phyloP scores from a whole-genome alignment of 2,329 filamentous ascomycete species.

The Alternaria rosae region DNA sequence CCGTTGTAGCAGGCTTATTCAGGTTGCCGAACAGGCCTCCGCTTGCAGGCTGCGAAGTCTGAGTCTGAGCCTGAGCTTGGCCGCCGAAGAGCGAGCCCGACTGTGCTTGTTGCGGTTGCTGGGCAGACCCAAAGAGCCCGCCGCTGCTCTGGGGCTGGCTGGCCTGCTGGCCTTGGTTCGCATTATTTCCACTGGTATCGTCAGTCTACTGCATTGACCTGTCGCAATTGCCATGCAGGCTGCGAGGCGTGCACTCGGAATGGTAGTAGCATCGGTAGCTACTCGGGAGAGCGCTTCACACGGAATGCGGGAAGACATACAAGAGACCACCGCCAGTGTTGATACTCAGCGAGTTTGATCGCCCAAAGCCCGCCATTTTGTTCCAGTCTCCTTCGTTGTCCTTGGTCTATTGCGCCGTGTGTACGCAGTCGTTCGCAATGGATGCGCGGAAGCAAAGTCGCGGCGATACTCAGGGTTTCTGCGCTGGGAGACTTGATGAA shows the following conservation, averaged over 20 bases:
- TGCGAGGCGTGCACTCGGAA: background rate
- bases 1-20: conserved; percentile 42
- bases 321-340: conserved; percentile 60
- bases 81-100: conserved; percentile 35
- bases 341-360: conserved; percentile 61
- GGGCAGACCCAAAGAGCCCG: conserved; percentile 36
- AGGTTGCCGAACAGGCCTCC: conserved; percentile 49
- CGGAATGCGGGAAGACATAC: conserved; percentile 45
- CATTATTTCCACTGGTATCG: conserved; percentile 40
- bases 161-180: conserved; percentile 36
- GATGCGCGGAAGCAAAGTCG: background rate
- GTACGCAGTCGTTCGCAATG: background rate
- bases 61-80: conserved; percentile 14
- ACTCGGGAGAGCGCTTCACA: background rate
- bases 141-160: conserved; percentile 38
- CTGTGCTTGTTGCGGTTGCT: conserved; percentile 35
- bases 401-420: background rate
- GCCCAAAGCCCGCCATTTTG: conserved; percentile 54
- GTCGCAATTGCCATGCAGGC: background rate
- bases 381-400: background rate
- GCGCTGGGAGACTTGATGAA: background rate
- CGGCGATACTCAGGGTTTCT: background rate
- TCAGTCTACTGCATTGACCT: conserved; percentile 25
- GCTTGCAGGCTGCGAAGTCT: conserved; percentile 32
- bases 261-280: background rate